Percentiles rank a stretch among this genome's conserved stretches.
Evolutionary conservation across 2,329 filamentous ascomycete species (phyloP).

Genomic region (Colletotrichum sp.): DNA sequence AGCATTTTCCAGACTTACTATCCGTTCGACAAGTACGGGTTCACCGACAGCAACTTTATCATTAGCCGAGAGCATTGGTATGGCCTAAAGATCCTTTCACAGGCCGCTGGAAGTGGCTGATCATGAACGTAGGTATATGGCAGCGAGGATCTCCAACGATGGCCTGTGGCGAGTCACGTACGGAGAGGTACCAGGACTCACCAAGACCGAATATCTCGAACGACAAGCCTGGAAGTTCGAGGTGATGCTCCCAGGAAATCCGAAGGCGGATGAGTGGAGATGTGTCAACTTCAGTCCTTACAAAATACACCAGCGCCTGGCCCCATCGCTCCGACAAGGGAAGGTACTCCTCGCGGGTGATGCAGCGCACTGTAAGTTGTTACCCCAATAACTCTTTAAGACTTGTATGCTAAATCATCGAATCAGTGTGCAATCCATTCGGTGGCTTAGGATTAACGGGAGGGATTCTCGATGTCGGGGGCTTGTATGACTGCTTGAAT

Average conservation of each 20-base stretch:
- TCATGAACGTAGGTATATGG: background rate
- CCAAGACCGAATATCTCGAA: background rate
- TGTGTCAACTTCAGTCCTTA: background rate
- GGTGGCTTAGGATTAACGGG: background rate
- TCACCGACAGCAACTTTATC: background rate
- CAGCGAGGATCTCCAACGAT: background rate
- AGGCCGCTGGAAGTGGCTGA: background rate
- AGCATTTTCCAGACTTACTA: background rate
- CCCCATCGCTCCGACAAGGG: background rate
- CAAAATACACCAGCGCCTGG: background rate
- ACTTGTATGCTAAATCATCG: rapidly evolving
- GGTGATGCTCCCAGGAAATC: background rate
- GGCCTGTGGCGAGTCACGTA: background rate
- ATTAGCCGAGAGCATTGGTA: background rate
- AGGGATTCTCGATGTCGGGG: background rate
- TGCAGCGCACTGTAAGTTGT: background rate
- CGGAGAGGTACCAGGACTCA: background rate
- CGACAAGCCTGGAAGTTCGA: background rate
- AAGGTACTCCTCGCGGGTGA: background rate
- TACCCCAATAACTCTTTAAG: background rate
- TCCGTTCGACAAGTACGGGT: background rate
- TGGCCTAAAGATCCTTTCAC: background rate
- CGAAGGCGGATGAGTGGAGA: background rate
- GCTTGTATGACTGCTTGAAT: background rate
- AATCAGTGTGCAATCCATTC: background rate